Conservation (phyloP, 306 rosid species). For the Dryas alaskensis region DNA sequence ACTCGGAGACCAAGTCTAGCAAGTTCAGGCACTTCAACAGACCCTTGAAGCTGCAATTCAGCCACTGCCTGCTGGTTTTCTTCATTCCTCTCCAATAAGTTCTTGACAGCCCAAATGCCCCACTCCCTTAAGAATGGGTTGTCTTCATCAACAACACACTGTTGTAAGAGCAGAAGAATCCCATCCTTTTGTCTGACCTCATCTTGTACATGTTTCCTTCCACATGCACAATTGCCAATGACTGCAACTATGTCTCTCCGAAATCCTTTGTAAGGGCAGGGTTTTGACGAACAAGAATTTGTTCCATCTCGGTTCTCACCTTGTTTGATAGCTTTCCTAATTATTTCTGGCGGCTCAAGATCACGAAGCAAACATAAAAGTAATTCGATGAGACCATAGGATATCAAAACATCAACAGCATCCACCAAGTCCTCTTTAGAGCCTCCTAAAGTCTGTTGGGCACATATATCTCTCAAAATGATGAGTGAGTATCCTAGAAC, state of each 20-base stretch:
- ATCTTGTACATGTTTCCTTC: slow-evolving; percentile 65
- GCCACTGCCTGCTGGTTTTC: slow-evolving; percentile 70
- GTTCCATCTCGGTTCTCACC: slow-evolving; percentile 34
- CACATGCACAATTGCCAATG: slow-evolving; percentile 61
- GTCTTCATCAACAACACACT: slow-evolving; percentile 78
- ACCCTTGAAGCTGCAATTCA: slow-evolving; percentile 65
- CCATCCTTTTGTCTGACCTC: slow-evolving; percentile 53
- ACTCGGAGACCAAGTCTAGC: slow-evolving; percentile 67
- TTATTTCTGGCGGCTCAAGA: slow-evolving; percentile 69
- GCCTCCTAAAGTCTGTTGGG: slow-evolving; percentile 36
- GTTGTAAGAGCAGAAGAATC: slow-evolving; percentile 70
- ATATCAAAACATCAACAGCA: slow-evolving; percentile 46
- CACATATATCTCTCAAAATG: slow-evolving; percentile 71
- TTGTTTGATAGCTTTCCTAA: slow-evolving; percentile 52
- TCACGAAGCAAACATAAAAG: slow-evolving; percentile 54
- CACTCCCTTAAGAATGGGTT: slow-evolving; percentile 86
- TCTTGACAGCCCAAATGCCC: slow-evolving; percentile 78
- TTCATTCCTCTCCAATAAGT: slow-evolving; percentile 61
- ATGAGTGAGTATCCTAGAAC: slow-evolving; percentile 68
- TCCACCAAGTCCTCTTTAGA: slow-evolving; percentile 29
- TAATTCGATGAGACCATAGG: slow-evolving; percentile 51
- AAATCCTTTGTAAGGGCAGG: slow-evolving; percentile 67
- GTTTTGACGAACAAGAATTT: slow-evolving; percentile 31
- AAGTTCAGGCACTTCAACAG: slow-evolving; percentile 66
- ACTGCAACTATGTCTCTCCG: slow-evolving; percentile 70